A percentile compares a stretch with the other conserved stretches of the same genome.
Evolutionary conservation across 75 land plant species (phyloP).

Genomic region (Ceratopteris richardii): DNA sequence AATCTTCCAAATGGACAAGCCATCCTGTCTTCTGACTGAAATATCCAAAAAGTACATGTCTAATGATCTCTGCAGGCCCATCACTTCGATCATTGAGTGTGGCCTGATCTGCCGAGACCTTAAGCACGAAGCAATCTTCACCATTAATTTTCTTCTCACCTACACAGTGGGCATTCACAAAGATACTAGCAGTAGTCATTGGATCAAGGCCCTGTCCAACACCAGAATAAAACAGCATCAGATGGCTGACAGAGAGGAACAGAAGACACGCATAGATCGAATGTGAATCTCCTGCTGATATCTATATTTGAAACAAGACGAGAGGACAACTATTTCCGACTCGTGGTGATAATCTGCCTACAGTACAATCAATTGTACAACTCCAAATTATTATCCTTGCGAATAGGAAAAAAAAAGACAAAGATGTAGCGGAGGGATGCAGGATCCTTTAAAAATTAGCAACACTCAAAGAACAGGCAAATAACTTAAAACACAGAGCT

Average conservation of each 20-base stretch:
- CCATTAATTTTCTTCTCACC: constrained; percentile 63
- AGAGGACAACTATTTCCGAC: too few species aligned
- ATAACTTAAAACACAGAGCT: too few species aligned
- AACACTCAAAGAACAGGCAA: too few species aligned
- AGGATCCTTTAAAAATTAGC: too few species aligned
- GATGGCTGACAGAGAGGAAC: neutral
- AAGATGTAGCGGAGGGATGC: too few species aligned
- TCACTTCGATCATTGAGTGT: constrained; percentile 53
- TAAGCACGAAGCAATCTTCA: constrained; percentile 70
- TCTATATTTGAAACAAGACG: too few species aligned
- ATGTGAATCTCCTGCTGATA: too few species aligned
- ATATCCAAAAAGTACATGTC: too few species aligned
- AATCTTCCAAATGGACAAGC: constrained; percentile 58
- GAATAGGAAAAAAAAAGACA: too few species aligned
- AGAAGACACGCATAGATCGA: neutral
- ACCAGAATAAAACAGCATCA: neutral
- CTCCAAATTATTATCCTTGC: too few species aligned
- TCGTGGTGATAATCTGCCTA: too few species aligned
- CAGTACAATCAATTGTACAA: too few species aligned
- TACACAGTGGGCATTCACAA: constrained; percentile 57
- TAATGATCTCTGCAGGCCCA: constrained; percentile 49
- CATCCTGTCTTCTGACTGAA: constrained; percentile 75
- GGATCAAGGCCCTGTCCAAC: constrained; percentile 71
- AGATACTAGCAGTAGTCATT: constrained; percentile 57
- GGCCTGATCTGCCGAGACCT: constrained; percentile 52